A percentile compares a stretch with the other conserved stretches of the same genome.
These are phyloP conservation scores for slime mould (Dictyostelium discoideum) DNA, from an alignment of 78 protist genomes.

Conservation along the genomic window dicty_2.7 NC_007088.5:1537001-1537500, in stretches of 20 bases:
- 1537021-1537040: not conserved
- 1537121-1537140: too few species aligned
- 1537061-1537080: not conserved
- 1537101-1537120: not conserved
- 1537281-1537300: too few species aligned
- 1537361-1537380: conserved; percentile 49
- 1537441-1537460: conserved; percentile 70
- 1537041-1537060: not conserved
- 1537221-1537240: not conserved
- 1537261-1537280: not conserved
- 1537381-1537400: conserved; percentile 31
- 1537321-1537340: not conserved
- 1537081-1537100: not conserved
- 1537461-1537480: conserved; percentile 35
- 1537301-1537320: not conserved
- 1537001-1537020: not conserved
- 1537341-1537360: conserved; percentile 61
- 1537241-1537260: conserved; percentile 6
- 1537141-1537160: not conserved
- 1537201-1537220: conserved; percentile 33
- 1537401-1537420: conserved; percentile 33
- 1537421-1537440: conserved; percentile 56
- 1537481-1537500: conserved; percentile 3
- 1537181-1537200: conserved; percentile 77
- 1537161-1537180: conserved; percentile 61